Conservation (phyloP, 768 basidiomycete genomes). For the Leccinum olivaceopallidum region DNA sequence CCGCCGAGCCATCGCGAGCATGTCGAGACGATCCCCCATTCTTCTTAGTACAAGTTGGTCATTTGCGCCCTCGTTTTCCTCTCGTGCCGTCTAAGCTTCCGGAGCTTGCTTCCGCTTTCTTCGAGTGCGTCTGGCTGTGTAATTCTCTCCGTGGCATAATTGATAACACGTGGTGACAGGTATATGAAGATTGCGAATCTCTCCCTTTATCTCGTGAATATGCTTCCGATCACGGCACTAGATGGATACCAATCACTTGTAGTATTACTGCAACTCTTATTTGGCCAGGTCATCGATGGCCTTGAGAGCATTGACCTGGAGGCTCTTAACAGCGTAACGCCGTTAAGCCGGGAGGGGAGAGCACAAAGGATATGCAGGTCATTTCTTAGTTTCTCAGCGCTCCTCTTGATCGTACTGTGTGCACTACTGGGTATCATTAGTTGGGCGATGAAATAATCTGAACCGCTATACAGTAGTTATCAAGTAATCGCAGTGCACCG, state of each 20-base stretch:
- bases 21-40: neutral
- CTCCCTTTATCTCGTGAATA: conserved; percentile 81
- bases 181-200: conserved; percentile 67
- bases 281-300: neutral
- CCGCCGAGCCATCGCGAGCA: neutral
- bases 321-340: conserved; percentile 8
- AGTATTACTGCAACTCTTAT: conserved; percentile 28
- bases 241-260: conserved; percentile 68
- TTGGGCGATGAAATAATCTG: conserved; percentile 21
- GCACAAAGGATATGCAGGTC: conserved; percentile 16
- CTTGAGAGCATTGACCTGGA: conserved; percentile 24
- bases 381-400: conserved; percentile 21
- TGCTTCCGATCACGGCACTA: conserved; percentile 68
- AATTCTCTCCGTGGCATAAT: neutral
- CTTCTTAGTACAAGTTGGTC: conserved; percentile 51
- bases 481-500: neutral
- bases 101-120: conserved; percentile 36
- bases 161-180: conserved; percentile 35
- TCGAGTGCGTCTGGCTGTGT: conserved; percentile 48
- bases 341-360: conserved; percentile 8
- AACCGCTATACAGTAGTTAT: neutral
- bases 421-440: conserved; percentile 20
- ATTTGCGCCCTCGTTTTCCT: conserved; percentile 40
- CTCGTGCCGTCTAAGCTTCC: conserved; percentile 29
- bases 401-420: conserved; percentile 24